phyloP scores from a whole-genome alignment of 768 basidiomycete genomes.

The Tricholoma matsutake region DNA sequence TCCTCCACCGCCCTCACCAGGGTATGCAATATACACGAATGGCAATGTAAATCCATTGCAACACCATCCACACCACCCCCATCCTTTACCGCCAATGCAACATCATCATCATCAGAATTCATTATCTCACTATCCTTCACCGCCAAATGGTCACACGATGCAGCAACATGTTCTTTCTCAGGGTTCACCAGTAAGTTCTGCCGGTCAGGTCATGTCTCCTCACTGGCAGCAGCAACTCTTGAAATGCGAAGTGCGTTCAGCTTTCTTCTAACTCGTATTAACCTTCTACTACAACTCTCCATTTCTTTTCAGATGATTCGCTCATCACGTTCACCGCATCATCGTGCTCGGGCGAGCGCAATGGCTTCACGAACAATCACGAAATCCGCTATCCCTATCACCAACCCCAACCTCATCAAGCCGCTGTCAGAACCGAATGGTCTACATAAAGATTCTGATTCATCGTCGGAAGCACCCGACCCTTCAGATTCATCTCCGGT shows the following conservation, averaged over 20 bases:
- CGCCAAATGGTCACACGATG: constrained; percentile 66
- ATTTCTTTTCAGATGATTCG: constrained; percentile 63
- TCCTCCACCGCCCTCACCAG: constrained; percentile 69
- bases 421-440: constrained; percentile 39
- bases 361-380: constrained; percentile 86
- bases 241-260: constrained; percentile 79
- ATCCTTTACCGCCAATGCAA: constrained; percentile 50
- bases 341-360: constrained; percentile 92
- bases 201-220: constrained; percentile 65
- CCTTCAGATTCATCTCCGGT: constrained; percentile 30
- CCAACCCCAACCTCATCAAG: constrained; percentile 78
- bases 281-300: constrained; percentile 16
- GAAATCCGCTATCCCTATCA: constrained; percentile 88
- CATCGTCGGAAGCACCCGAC: constrained; percentile 18
- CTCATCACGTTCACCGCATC: constrained; percentile 84
- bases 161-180: constrained; percentile 54
- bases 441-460: constrained; percentile 28
- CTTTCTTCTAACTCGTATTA: constrained; percentile 8
- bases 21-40: constrained; percentile 75
- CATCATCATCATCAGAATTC: constrained; percentile 83
- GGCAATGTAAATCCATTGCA: constrained; percentile 61
- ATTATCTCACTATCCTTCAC: constrained; percentile 73
- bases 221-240: constrained; percentile 95
- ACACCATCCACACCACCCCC: constrained; percentile 58
- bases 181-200: constrained; percentile 53